These are phyloP conservation scores for Ogataea wickerhamii DNA, from an alignment of 805 yeast species.

Conservation along the genomic window DNA sequence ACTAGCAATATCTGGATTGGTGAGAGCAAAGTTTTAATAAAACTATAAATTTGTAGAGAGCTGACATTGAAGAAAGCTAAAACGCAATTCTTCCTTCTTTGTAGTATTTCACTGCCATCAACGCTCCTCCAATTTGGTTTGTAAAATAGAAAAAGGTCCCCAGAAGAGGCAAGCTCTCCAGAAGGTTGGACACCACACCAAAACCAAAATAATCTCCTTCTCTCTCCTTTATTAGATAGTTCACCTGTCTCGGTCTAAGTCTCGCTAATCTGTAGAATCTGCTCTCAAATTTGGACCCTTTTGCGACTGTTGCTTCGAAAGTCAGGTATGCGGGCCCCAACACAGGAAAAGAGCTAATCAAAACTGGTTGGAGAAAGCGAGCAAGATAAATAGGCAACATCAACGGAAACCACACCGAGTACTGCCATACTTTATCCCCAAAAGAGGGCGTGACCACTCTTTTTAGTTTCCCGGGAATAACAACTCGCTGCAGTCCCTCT, in stretches of 20 bases:
- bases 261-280: conserved; percentile 24
- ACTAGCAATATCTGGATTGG: too few species aligned
- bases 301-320: conserved; percentile 18
- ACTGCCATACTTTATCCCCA: conserved; percentile 20
- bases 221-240: conserved; percentile 25
- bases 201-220: conserved; percentile 43
- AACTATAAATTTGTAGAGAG: too few species aligned
- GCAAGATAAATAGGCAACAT: conserved; percentile 9
- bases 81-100: conserved; percentile 17
- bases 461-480: conserved; percentile 33
- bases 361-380: conserved; percentile 12
- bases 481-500: conserved; percentile 26
- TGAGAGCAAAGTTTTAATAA: too few species aligned
- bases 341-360: conserved; percentile 23
- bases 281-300: conserved; percentile 16
- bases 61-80: too few species aligned
- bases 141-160: conserved; percentile 54
- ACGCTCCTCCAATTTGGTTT: conserved; percentile 60
- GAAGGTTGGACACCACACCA: conserved; percentile 48
- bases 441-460: conserved; percentile 28
- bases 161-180: conserved; percentile 44
- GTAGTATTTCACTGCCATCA: conserved; percentile 45
- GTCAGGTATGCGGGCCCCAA: conserved; percentile 20
- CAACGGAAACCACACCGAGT: conserved; percentile 17
- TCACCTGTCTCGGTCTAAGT: conserved; percentile 26